Evolutionary conservation across 164 flowering plant species (phyloP).

Genomic region (Aristolochia californica): DNA sequence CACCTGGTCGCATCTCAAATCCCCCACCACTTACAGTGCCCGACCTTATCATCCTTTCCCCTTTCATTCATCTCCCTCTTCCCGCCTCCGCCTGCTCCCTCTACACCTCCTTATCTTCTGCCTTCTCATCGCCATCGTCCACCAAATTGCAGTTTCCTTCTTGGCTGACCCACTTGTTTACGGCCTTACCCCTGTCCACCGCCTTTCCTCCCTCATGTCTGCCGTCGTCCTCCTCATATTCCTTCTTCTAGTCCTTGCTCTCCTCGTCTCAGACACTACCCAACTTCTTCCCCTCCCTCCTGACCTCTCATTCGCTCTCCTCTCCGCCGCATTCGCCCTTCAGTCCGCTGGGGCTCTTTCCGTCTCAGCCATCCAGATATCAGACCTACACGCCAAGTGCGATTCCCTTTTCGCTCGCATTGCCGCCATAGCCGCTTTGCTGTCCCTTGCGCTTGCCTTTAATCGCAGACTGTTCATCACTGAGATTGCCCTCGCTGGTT

Average conservation of each 20-base stretch:
- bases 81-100: slow-evolving; percentile 33
- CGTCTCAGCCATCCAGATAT: slow-evolving; percentile 45
- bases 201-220: slow-evolving; percentile 60
- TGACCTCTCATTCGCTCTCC: slow-evolving; percentile 61
- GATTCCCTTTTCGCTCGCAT: slow-evolving; percentile 43
- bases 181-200: slow-evolving; percentile 77
- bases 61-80: slow-evolving; percentile 1
- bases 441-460: slow-evolving; percentile 46
- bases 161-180: slow-evolving; percentile 65
- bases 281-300: slow-evolving; percentile 54
- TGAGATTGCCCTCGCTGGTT: slow-evolving; percentile 47
- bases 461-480: slow-evolving; percentile 50
- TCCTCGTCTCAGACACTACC: slow-evolving; percentile 22
- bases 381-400: slow-evolving; percentile 66
- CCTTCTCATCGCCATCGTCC: slow-evolving; percentile 42
- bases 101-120: slow-evolving; percentile 45
- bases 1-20: slow-evolving; percentile 45
- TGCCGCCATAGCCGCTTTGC: slow-evolving; percentile 37
- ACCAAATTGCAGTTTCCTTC: slow-evolving; percentile 43
- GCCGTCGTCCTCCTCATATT: slow-evolving; percentile 63
- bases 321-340: slow-evolving; percentile 54
- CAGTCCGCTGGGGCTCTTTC: slow-evolving; percentile 41
- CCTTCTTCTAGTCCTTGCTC: slow-evolving; percentile 56
- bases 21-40: slow-evolving; percentile 45
- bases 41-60: slow-evolving; percentile 63